Base-by-base conservation (phyloP, 352 stramenopile species). In the Pseudoperonospora humuli region DNA sequence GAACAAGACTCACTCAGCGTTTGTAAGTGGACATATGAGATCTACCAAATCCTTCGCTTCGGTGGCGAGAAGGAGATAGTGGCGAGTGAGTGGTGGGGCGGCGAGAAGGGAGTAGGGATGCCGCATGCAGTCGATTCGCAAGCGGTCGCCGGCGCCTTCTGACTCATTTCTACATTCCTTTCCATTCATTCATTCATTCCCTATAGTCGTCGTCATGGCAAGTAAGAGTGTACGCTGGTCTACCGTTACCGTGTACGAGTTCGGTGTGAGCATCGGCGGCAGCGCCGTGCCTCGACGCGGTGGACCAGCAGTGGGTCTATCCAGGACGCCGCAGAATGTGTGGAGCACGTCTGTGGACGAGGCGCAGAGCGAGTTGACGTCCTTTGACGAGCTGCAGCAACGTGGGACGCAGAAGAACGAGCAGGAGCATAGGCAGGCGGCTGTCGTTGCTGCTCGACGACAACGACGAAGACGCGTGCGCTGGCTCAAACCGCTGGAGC, bases 221-320 rank as follows among this genome's bases (percentile, higher is more conserved):
- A 35, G 3, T 26, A 50, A 50, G 39, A 44, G 39, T 35, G 49
- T 57, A 10, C 57, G 62, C 23, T 84, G 64, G 65, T 76, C 57
- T 24, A 84, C 68, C 21, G 35, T 81, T 41, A 79, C 61, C 5
- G 64, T 81, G 21, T 70, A 79, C 38, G 71, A 79, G 64, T 84
- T 75, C 35, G 61, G 53, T 8, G 66, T 79, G 20, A 9, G 8
- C 26, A 32, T 10, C 11, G 26, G 14, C 11, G 26, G 7, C 23
- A 26, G 23, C 23, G 23, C 23, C 23, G 61, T 79, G 7, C 65
- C 63, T n/a, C 67, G 63, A 21, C 59, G 52, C 19, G 70, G 68
- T 7, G 67, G 67, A 6, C 70, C 70, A 1, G 61, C 67, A 7
- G 61, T 83, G 31, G 67, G 50, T 67, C 13, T 40, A 26, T 26